Evolutionary conservation across 2,329 filamentous ascomycete genomes (phyloP), one percentile per base, ranked within the genome.

Genomic region (Trichoderma pleuroti): DNA sequence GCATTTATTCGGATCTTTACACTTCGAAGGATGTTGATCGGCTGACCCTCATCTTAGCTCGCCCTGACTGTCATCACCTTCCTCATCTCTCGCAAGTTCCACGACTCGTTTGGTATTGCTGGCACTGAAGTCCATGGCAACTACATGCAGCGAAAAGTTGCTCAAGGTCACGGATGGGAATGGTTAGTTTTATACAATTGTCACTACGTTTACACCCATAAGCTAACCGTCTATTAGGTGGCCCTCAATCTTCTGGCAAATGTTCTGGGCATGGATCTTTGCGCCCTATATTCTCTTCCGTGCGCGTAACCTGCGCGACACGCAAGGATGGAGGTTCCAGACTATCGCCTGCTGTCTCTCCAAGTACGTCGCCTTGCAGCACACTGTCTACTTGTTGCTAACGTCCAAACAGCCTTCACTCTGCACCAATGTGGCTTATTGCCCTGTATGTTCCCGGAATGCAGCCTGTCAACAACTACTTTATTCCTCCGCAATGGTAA

Each of bases 351-450:
- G 84, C 77, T 82, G 81, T 72, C 73, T 86, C 62, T 81, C 84
- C 39, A 82, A 81, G 83, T 85, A 76, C 71, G 81, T 78, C 28
- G 68, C 54, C 57, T 56, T 71, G 54, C 64, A 34, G 24, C 7
- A 24, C 52, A 60, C 54, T 32, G 11, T n/a, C 16, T 21, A 28
- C 12, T 26, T 24, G 36, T 57, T 21, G 24, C 67, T 70, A 73
- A 63, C 54, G 5, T 16, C 11, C 7, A 7, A 7, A 60, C 36
- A 89, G 87, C 70, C 84, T 92, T 24, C 89, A 86, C 69, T 89
- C 89, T 26, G 87, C 89, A 10, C 90, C 90, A 0, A 85, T 92
- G 81, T 92, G 90, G 90, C 84, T 92, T 46, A 79, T 90, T 28
- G 90, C 87, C 68, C 80, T 88, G 16, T 84, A 87, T 71, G 82